Percentiles rank a stretch among this genome's conserved stretches.
phyloP scores from a whole-genome alignment of 1,139 yeast species.

The Arxiozyma bovina region DNA sequence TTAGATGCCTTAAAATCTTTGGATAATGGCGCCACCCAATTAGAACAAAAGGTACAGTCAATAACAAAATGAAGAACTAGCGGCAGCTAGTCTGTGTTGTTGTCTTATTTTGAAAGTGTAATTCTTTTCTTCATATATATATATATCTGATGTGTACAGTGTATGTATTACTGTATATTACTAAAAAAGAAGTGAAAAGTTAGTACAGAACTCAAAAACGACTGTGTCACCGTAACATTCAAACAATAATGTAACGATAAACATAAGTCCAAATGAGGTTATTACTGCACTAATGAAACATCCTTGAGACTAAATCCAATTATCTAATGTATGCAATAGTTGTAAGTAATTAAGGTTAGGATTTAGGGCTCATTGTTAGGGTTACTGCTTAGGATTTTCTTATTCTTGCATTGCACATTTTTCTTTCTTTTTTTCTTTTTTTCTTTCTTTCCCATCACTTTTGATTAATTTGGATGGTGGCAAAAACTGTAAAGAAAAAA shows the following conservation, averaged over 20 bases:
- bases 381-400: background rate
- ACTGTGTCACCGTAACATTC: background rate
- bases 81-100: background rate
- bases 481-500: background rate
- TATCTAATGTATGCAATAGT: too few relatives aligned
- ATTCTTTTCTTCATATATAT: background rate
- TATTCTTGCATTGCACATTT: too few relatives aligned
- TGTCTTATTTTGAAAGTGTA: background rate
- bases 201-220: background rate
- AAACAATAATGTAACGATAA: too few relatives aligned
- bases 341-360: background rate
- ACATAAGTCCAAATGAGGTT: background rate
- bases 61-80: background rate
- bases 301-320: background rate
- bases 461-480: background rate
- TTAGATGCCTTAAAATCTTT: constrained; percentile 83
- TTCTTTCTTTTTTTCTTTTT: too few relatives aligned
- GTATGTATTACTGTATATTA: background rate
- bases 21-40: constrained; percentile 58
- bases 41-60: constrained; percentile 52
- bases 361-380: background rate
- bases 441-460: too few relatives aligned
- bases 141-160: too few relatives aligned
- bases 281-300: background rate
- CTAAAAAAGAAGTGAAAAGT: background rate